Base-by-base conservation (phyloP, 805 yeast species). In the Kodamaea nitidulidarum region DNA sequence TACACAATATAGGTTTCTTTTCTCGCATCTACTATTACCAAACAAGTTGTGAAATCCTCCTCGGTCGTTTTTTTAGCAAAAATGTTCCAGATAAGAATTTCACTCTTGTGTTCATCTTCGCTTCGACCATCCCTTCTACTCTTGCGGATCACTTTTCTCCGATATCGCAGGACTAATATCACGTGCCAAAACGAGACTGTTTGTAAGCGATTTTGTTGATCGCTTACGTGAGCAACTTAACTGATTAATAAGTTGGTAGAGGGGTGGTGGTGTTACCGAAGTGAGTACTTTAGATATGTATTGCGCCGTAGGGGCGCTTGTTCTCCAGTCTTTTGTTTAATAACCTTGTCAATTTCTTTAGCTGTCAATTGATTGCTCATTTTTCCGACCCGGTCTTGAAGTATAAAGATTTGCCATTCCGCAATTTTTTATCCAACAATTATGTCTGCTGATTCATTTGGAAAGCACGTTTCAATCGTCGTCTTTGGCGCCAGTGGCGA, bases 401-500 rank as follows among this genome's bases (percentile, higher is more conserved):
- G 14, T 28, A 14, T 28, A 28, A 28, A 17, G 21, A 30, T 30
- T 30, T 16, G 31, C 32, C 20, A 30, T 16, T 9, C 12, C 27
- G 15, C 38, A 35, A 26, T 35, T 35, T 28, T 27, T 20, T 35
- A 15, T 30, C 20, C 21, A 34, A n/a, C 29, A 35, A 35, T 15
- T 15, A 37, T 37, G 40, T 50, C 63, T 15, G 44, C 56, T 14
- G 55, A 60, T 41, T 36, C 71, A 43, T 84, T 84, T 60, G 80
- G 76, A 43, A 77, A 82, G 47, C 67, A 84, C 63, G 80, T 86
- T 7, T 71, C 78, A 31, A 73, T 90, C 52, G 86, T 82, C 18
- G 95, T 90, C 21, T 84, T 88, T 53, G 97, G 97, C 38, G 97
- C 97, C 32, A 85, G 95, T 15, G 97, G 97, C 38, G 96, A 90